Evolutionary conservation across 164 flowering plant species (phyloP), one percentile per base, ranked within the genome.

Genomic region (Berberis vulgaris): DNA sequence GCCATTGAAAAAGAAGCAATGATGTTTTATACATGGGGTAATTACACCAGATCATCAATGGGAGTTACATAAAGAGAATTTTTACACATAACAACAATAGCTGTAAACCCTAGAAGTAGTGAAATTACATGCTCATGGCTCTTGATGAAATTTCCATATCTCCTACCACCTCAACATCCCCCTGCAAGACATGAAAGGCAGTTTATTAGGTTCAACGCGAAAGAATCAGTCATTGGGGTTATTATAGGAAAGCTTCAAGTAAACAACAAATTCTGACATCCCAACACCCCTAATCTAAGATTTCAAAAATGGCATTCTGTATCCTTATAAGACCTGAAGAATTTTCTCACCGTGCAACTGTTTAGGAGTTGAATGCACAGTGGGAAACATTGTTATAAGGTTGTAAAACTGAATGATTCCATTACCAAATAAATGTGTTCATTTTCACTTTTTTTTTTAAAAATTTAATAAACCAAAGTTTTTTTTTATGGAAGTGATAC

Each of bases 41-140:
- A 74, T 67, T 82, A 77, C 83, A 81, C 54, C 74, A 66, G 73
- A 64, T 26, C 63, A 61, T 68, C 71, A 73, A 68, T 64, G 60
- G 62, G 62, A 72, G 71, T 67, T 61, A 76, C 76, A 72, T 42
- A 41, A 13, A 3, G 45, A 26, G 52, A 66, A 43, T 26, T 45
- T 72, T 68, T 74, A 69, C 72, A 82, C 54, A 65, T 63, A 68
- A 13, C 13, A 68, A 65, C 58, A 72, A 54, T 7, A 47, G 57
- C 62, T 61, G 49, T 67, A 53, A 26, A 26, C 26, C 26, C 26
- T 26, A 26, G 26, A 5, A 4, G 50, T 38, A 43, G 44, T 12
- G 54, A 63, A 26, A 60, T 74, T 81, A 91, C 93, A 91, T 80
- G 87, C 90, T 86, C 91, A 86, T 83, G 64, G 89, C 96, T 78